Percentiles rank a stretch among this genome's conserved stretches.
Conservation (phyloP, 306 rosid genomes). For the Prinsepia uniflora region DNA sequence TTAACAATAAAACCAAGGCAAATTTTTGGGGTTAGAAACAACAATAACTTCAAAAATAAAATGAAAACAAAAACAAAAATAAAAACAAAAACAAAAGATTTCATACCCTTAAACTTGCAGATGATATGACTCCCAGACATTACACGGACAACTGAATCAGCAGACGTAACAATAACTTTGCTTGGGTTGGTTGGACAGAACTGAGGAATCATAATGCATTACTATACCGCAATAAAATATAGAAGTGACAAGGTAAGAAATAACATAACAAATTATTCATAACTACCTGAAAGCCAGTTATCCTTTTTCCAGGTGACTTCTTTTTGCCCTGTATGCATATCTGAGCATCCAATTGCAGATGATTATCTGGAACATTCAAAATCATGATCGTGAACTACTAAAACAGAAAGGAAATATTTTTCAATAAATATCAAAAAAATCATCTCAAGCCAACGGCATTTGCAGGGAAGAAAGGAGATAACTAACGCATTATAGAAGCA, state of each 20-base stretch:
- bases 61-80: background rate
- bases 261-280: slow-evolving; percentile 4
- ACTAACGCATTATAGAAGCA: slow-evolving; percentile 1
- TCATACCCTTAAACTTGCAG: slow-evolving; percentile 61
- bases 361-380: slow-evolving; percentile 42
- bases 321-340: slow-evolving; percentile 51
- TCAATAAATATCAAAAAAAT: slow-evolving; percentile 3
- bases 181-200: slow-evolving; percentile 54
- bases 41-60: background rate
- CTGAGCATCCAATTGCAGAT: slow-evolving; percentile 50
- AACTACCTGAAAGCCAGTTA: slow-evolving; percentile 72
- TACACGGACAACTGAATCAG: slow-evolving; percentile 59
- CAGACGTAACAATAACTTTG: slow-evolving; percentile 60
- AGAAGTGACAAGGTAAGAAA: slow-evolving; percentile 9
- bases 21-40: background rate
- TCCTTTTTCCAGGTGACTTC: slow-evolving; percentile 60
- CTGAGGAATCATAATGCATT: slow-evolving; percentile 34
- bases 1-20: background rate
- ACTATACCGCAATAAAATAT: slow-evolving; percentile 9
- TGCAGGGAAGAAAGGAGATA: background rate
- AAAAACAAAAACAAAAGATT: background rate
- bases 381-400: slow-evolving; percentile 6
- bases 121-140: slow-evolving; percentile 47
- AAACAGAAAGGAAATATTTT: background rate
- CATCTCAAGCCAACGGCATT: background rate